Evolutionary conservation across 148 eudicot genomes (phyloP).

Genomic region (Heliamphora exappendiculata): DNA sequence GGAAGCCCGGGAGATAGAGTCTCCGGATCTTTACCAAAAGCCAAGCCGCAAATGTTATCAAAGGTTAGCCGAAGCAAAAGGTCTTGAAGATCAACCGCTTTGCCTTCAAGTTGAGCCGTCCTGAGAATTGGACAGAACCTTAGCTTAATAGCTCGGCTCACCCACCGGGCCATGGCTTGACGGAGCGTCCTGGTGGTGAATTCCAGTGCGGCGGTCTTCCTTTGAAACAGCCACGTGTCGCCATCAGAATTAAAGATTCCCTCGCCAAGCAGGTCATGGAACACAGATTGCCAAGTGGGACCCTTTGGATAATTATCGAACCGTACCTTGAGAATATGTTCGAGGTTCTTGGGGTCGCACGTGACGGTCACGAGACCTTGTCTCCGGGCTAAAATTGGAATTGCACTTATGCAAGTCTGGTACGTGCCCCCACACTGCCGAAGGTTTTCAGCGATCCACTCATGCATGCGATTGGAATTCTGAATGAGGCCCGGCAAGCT

Average conservation of each 20-base stretch:
- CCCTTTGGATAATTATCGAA: constrained; percentile 97
- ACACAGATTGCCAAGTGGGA: constrained; percentile 88
- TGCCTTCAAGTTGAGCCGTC: constrained; percentile 53
- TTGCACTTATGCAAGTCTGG: constrained; percentile 64
- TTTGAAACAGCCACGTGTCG: constrained; percentile 91
- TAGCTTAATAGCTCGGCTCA: constrained; percentile 63
- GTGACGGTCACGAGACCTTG: constrained; percentile 94
- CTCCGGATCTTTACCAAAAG: constrained; percentile 84
- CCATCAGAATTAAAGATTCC: constrained; percentile 92
- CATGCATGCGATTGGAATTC: constrained; percentile 64
- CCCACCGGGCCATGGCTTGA: constrained; percentile 96
- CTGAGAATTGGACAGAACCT: constrained; percentile 61
- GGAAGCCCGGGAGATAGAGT: constrained; percentile 61
- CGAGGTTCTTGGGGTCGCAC: constrained; percentile 80
- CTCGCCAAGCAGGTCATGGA: constrained; percentile 76
- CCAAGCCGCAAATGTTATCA: constrained; percentile 84
- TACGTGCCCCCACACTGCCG: constrained; percentile 81
- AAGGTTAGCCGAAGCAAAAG: constrained; percentile 78
- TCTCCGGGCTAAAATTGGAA: constrained; percentile 62
- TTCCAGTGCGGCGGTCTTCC: constrained; percentile 93
- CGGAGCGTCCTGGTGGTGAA: constrained; percentile 82
- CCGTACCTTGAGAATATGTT: constrained; percentile 65
- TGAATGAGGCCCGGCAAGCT: constrained; percentile 68
- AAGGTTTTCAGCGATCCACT: constrained; percentile 89
- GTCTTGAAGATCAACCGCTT: constrained; percentile 70